phyloP scores from a whole-genome alignment of 2,329 filamentous ascomycete species.

The Nemania sp. region DNA sequence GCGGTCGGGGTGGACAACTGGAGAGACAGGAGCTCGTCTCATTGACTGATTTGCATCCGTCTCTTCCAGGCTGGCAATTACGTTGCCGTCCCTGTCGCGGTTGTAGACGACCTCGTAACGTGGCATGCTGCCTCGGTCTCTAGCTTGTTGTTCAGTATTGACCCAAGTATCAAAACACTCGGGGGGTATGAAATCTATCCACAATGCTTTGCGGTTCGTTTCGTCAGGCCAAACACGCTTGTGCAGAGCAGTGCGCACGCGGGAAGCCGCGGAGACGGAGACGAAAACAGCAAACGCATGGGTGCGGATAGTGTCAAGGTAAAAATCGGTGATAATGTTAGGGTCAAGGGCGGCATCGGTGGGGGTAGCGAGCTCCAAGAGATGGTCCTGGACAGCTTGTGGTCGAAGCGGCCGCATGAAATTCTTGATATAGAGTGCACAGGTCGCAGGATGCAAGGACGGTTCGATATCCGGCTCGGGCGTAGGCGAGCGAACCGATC shows the following conservation, averaged over 20 bases:
- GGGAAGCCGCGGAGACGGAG: conserved; percentile 69
- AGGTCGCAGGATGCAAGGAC: conserved; percentile 71
- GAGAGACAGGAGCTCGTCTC: conserved; percentile 26
- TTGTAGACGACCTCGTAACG: conserved; percentile 78
- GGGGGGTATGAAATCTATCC: conserved; percentile 86
- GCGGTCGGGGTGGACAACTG: conserved; percentile 32
- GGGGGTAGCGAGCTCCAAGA: conserved; percentile 69
- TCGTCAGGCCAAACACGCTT: conserved; percentile 84
- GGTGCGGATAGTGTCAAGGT: conserved; percentile 82
- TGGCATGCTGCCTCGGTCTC: conserved; percentile 49
- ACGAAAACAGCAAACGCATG: conserved; percentile 82
- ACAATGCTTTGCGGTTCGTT: conserved; percentile 78
- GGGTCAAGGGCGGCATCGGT: conserved; percentile 53
- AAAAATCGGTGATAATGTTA: conserved; percentile 67
- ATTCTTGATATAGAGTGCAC: conserved; percentile 84
- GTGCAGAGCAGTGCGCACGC: conserved; percentile 77
- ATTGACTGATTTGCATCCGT: conserved; percentile 35
- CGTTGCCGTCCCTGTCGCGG: conserved; percentile 54
- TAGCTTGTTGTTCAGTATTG: conserved; percentile 54
- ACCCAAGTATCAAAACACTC: conserved; percentile 76
- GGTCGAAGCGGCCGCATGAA: conserved; percentile 85
- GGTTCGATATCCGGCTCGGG: conserved; percentile 49
- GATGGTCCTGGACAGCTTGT: conserved; percentile 66
- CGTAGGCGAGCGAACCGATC: conserved; percentile 25
- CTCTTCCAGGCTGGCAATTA: conserved; percentile 61